Evolutionary conservation across 148 eudicot genomes (phyloP).

Genomic region (Heliosperma pusillum): DNA sequence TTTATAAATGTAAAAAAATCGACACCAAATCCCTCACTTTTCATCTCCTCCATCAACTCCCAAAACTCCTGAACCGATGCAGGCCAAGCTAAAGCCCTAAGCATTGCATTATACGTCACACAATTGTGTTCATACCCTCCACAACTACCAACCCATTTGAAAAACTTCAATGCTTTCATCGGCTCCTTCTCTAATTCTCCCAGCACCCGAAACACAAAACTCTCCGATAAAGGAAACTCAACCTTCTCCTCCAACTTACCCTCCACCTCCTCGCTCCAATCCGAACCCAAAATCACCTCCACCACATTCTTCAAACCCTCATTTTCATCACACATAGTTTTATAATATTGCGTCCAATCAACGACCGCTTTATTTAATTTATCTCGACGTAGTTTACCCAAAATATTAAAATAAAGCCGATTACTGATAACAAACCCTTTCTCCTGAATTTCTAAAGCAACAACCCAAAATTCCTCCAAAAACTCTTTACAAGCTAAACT

Average conservation of each 20-base stretch:
- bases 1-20: conserved; percentile 65
- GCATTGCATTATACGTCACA: conserved; percentile 63
- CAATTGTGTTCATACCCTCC: conserved; percentile 46
- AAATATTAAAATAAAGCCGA: conserved; percentile 36
- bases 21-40: conserved; percentile 54
- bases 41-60: conserved; percentile 57
- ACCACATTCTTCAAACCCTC: conserved; percentile 45
- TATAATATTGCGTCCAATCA: conserved; percentile 53
- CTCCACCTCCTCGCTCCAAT: conserved; percentile 61
- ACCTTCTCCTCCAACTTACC: conserved; percentile 42
- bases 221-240: conserved; percentile 47
- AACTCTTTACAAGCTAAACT: conserved; percentile 44
- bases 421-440: conserved; percentile 53
- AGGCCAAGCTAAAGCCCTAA: conserved; percentile 49
- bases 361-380: conserved; percentile 38
- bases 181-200: conserved; percentile 44
- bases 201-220: conserved; percentile 51
- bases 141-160: conserved; percentile 52
- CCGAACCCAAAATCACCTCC: conserved; percentile 34
- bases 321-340: conserved; percentile 34
- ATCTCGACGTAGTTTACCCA: conserved; percentile 23
- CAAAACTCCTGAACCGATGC: conserved; percentile 62
- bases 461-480: conserved; percentile 64
- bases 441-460: conserved; percentile 60
- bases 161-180: conserved; percentile 55